Conservation (phyloP, 495 filamentous ascomycete species). For the Xeromyces bisporus region DNA sequence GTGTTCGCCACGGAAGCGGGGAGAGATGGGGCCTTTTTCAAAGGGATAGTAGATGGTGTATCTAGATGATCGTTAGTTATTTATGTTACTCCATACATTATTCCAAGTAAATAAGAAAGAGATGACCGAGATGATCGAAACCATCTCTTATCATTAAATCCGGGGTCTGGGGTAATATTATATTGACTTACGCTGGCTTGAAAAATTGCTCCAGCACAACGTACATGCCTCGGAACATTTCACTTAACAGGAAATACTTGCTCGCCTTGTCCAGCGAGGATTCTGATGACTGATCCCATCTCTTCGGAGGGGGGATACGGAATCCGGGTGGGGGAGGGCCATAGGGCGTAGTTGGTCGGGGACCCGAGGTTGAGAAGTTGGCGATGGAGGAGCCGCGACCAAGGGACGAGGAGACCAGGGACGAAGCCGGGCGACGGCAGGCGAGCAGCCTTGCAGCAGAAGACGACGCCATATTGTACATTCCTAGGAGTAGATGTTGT, state of each 20-base stretch:
- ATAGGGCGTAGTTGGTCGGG: conserved; percentile 46
- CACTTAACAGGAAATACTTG: conserved; percentile 82
- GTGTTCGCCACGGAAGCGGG: conserved; percentile 94
- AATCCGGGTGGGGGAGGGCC: conserved; percentile 66
- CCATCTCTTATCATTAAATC: neutral
- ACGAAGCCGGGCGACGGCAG: conserved; percentile 22
- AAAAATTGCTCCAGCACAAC: conserved; percentile 97
- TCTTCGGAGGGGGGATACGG: conserved; percentile 46
- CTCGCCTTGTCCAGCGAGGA: conserved; percentile 64
- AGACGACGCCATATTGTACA: conserved; percentile 38
- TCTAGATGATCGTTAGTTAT: conserved; percentile 35
- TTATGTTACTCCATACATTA: neutral
- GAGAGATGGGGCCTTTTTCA: conserved; percentile 96
- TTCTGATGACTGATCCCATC: conserved; percentile 57
- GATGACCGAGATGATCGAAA: no score
- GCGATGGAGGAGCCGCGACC: conserved; percentile 31
- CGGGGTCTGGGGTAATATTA: no score
- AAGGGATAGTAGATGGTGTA: conserved; percentile 99
- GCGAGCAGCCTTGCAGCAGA: conserved; percentile 36
- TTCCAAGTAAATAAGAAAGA: neutral
- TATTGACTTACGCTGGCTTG: conserved; percentile 68
- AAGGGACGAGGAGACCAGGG: conserved; percentile 18
- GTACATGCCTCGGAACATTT: conserved; percentile 96
- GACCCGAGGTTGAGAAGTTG: conserved; percentile 45
- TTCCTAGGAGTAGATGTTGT: no score